Evolutionary conservation across 2,329 filamentous ascomycete genomes (phyloP).

Genomic region (Xylaria sp.): DNA sequence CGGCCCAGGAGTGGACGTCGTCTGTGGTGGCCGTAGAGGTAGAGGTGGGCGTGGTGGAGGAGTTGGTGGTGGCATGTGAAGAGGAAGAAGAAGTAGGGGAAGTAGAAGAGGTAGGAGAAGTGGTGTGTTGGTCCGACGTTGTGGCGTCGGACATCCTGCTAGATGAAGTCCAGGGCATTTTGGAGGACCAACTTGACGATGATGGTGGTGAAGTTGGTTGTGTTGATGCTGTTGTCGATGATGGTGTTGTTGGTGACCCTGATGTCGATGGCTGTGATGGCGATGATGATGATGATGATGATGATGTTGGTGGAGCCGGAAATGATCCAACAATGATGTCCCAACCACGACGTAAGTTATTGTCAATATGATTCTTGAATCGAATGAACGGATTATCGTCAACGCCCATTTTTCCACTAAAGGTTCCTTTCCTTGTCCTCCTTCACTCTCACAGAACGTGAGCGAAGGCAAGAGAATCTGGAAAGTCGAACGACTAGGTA

Average conservation of each 20-base stretch:
- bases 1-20: conserved; percentile 52
- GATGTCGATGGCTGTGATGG: background rate
- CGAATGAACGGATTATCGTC: conserved; percentile 54
- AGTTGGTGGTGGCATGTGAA: background rate
- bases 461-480: conserved; percentile 1
- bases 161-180: conserved; percentile 14
- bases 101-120: background rate
- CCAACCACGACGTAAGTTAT: conserved; percentile 51
- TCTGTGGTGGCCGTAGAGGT: conserved; percentile 15
- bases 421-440: background rate
- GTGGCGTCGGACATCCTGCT: background rate
- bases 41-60: background rate
- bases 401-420: conserved; percentile 20
- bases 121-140: conserved; percentile 13
- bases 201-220: background rate
- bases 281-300: conserved; percentile 8
- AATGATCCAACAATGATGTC: conserved; percentile 38
- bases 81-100: background rate
- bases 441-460: background rate
- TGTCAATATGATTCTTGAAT: conserved; percentile 56
- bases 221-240: background rate
- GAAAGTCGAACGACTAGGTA: background rate
- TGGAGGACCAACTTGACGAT: background rate
- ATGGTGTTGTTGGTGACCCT: background rate
- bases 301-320: conserved; percentile 9